A percentile compares a stretch with the other conserved stretches of the same genome.
Evolutionary conservation across 495 filamentous ascomycete genomes (phyloP).

Genomic region (Penicillium tannophilum): DNA sequence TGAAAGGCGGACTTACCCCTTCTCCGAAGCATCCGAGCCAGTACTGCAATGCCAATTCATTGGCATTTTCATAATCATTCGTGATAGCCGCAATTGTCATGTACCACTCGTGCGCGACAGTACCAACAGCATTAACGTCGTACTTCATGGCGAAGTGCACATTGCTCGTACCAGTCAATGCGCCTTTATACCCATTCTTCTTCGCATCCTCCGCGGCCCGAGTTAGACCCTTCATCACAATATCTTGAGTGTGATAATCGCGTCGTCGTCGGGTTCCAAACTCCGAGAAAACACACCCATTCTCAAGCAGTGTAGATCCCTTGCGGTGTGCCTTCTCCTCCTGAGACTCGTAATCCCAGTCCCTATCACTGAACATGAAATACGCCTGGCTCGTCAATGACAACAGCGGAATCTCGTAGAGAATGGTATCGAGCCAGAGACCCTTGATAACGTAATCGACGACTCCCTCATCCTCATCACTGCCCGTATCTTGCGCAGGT

Average conservation of each 20-base stretch:
- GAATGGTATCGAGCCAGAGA: slow-evolving; percentile 90
- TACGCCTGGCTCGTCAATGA: slow-evolving; percentile 93
- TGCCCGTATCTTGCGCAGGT: slow-evolving; percentile 63
- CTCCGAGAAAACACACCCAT: slow-evolving; percentile 88
- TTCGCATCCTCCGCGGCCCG: slow-evolving; percentile 70
- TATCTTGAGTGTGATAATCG: slow-evolving; percentile 92
- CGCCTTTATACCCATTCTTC: slow-evolving; percentile 63
- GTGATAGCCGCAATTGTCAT: slow-evolving; percentile 96
- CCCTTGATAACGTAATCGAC: slow-evolving; percentile 74
- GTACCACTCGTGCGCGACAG: slow-evolving; percentile 98
- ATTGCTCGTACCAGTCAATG: slow-evolving; percentile 87
- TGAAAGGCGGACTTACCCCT: slow-evolving; percentile 52
- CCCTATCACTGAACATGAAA: slow-evolving; percentile 89
- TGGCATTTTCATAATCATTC: slow-evolving; percentile 79
- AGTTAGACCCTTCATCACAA: slow-evolving; percentile 82
- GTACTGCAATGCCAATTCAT: slow-evolving; percentile 76
- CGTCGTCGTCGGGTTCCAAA: slow-evolving; percentile 87
- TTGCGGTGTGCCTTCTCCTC: slow-evolving; percentile 81
- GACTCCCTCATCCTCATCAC: slow-evolving; percentile 71
- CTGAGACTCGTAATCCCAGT: slow-evolving; percentile 85
- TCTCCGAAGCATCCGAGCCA: slow-evolving; percentile 93
- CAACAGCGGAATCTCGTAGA: slow-evolving; percentile 95
- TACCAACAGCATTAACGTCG: slow-evolving; percentile 78
- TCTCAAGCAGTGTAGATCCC: slow-evolving; percentile 71
- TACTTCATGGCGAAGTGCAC: slow-evolving; percentile 97